These are phyloP conservation scores for Yamadazyma spencermartinsiae DNA, from an alignment of 1,139 yeast genomes.

Conservation along the genomic window DNA sequence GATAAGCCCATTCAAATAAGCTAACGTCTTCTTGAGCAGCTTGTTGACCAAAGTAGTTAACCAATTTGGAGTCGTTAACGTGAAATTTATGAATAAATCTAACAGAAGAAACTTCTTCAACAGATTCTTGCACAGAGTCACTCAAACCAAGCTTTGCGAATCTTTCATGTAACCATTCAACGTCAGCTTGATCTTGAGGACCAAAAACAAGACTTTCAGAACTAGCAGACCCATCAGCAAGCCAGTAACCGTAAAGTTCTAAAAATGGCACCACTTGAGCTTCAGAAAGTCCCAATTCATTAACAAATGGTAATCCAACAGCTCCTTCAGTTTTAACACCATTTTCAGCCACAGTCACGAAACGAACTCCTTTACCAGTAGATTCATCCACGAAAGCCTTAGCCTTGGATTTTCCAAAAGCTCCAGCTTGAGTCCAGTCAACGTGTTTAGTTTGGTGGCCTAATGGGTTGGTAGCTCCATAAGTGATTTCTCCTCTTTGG, in stretches of 20 bases:
- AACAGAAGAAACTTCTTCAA: neutral
- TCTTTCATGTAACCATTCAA: neutral
- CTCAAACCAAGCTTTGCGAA: neutral
- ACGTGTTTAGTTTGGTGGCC: neutral
- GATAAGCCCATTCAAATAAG: neutral
- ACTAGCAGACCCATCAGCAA: neutral
- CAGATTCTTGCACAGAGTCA: neutral
- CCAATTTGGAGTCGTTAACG: neutral
- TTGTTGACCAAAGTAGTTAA: neutral
- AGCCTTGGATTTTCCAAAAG: conserved; percentile 1
- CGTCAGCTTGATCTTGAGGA: neutral
- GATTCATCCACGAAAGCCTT: conserved; percentile 2
- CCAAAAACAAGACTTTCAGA: neutral
- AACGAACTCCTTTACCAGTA: neutral
- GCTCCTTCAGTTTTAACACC: neutral
- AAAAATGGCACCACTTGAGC: neutral
- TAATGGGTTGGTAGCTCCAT: neutral
- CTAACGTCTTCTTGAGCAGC: neutral
- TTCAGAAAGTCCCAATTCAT: neutral
- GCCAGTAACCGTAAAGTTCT: neutral
- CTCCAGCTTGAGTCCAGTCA: neutral
- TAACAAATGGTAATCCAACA: neutral
- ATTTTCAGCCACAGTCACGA: neutral
- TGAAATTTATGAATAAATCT: neutral
- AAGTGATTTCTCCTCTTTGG: neutral